A percentile compares a stretch with the other conserved stretches of the same genome.
These are phyloP conservation scores for Populus nigra DNA, from an alignment of 345 rosid genomes.

Conservation along the genomic window DNA sequence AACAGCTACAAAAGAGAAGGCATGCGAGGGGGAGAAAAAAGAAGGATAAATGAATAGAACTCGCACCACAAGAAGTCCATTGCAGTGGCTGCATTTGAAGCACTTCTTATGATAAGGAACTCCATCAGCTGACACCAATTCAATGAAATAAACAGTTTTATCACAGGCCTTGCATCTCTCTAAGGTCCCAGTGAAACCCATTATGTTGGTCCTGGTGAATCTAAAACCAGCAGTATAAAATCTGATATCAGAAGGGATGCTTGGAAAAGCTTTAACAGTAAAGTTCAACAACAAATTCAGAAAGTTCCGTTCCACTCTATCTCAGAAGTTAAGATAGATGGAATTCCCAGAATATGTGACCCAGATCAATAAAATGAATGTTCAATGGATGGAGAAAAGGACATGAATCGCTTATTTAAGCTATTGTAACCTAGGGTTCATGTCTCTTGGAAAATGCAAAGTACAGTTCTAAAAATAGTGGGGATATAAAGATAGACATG, in stretches of 20 bases:
- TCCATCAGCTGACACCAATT: constrained; percentile 74
- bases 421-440: neutral
- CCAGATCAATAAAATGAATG: constrained; percentile 1
- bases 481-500: neutral
- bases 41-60: neutral
- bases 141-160: constrained; percentile 69
- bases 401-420: neutral
- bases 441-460: neutral
- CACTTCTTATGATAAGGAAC: constrained; percentile 76
- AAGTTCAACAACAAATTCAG: neutral
- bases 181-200: constrained; percentile 60
- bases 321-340: constrained; percentile 13
- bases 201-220: neutral
- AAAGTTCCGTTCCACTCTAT: constrained; percentile 3
- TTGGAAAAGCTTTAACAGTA: neutral
- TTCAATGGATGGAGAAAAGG: constrained; percentile 3
- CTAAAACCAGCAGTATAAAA: neutral
- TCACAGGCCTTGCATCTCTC: constrained; percentile 82
- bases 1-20: neutral
- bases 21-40: neutral
- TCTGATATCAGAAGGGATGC: neutral
- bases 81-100: constrained; percentile 90
- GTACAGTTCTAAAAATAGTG: neutral
- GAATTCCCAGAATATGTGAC: neutral
- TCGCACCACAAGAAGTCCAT: constrained; percentile 62